phyloP scores from a whole-genome alignment of 257 asterid genomes.

The Fraxinus pennsylvanica region DNA sequence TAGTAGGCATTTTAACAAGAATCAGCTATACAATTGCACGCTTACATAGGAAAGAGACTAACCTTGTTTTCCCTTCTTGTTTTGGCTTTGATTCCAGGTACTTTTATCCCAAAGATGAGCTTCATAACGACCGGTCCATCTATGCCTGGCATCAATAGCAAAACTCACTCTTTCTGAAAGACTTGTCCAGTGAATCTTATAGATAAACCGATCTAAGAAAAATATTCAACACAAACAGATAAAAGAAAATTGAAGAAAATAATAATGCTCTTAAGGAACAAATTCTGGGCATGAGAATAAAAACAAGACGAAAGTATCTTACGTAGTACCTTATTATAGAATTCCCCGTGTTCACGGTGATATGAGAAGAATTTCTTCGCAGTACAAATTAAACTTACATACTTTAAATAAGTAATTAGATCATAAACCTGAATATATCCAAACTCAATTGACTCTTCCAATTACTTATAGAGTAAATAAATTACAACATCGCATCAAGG shows the following conservation, averaged over 20 bases:
- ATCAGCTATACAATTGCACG: background rate
- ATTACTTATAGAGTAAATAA: conserved; percentile 1
- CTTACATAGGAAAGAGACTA: conserved; percentile 7
- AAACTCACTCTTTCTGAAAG: background rate
- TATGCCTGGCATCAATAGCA: conserved; percentile 54
- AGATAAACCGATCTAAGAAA: background rate
- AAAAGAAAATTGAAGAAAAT: background rate
- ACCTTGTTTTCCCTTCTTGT: conserved; percentile 99
- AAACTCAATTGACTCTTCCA: background rate
- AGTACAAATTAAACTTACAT: conserved; percentile 12
- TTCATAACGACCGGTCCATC: conserved; percentile 99
- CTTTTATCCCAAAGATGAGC: conserved; percentile 99
- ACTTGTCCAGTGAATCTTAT: background rate
- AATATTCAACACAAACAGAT: background rate
- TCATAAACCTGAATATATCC: background rate
- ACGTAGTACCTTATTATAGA: background rate
- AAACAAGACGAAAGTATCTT: conserved; percentile 10
- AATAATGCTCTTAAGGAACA: conserved; percentile 11
- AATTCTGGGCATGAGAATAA: background rate
- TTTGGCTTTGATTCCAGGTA: conserved; percentile 97
- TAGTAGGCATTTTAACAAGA: conserved; percentile 15
- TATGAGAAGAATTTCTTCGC: background rate
- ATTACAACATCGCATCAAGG: background rate
- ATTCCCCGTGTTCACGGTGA: background rate
- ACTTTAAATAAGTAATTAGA: background rate